These are phyloP conservation scores for Pythium rishiriense DNA, from an alignment of 352 stramenopile species.

Conservation along the genomic window DNA sequence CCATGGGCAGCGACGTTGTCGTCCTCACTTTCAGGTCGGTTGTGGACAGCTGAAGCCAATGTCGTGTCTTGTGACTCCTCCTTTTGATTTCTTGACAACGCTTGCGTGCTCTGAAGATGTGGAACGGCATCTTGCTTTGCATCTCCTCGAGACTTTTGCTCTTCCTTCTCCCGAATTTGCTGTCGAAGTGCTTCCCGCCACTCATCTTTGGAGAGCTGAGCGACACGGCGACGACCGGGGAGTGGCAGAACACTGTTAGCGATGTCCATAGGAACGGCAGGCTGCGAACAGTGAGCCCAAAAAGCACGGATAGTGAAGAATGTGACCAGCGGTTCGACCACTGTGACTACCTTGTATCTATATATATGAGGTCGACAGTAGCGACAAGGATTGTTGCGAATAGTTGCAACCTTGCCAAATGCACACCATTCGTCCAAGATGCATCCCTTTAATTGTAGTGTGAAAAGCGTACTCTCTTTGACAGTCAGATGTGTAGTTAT, in stretches of 20 bases:
- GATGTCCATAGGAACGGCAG: neutral
- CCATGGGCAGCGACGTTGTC: neutral
- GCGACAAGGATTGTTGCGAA: too few relatives aligned
- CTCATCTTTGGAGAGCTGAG: conserved; percentile 36
- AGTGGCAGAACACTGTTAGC: neutral
- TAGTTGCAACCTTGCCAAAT: too few relatives aligned
- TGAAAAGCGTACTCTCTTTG: too few relatives aligned
- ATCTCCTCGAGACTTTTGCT: conserved; percentile 19
- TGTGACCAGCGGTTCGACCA: too few relatives aligned
- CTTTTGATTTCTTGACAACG: neutral
- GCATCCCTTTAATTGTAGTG: too few relatives aligned
- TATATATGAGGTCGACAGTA: neutral
- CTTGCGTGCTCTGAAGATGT: neutral
- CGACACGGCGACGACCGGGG: conserved; percentile 26
- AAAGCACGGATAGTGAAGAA: neutral
- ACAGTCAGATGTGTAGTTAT: too few relatives aligned
- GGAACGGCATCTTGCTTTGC: neutral
- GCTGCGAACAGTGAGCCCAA: neutral
- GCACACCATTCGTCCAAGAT: too few relatives aligned
- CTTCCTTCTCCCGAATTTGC: conserved; percentile 39
- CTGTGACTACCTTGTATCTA: neutral
- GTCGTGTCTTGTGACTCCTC: too few relatives aligned
- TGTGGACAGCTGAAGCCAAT: neutral
- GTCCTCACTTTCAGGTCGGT: neutral
- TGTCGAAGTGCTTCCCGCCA: conserved; percentile 39